Conservation (phyloP, 768 basidiomycete species). For the Baorangia bicolor region DNA sequence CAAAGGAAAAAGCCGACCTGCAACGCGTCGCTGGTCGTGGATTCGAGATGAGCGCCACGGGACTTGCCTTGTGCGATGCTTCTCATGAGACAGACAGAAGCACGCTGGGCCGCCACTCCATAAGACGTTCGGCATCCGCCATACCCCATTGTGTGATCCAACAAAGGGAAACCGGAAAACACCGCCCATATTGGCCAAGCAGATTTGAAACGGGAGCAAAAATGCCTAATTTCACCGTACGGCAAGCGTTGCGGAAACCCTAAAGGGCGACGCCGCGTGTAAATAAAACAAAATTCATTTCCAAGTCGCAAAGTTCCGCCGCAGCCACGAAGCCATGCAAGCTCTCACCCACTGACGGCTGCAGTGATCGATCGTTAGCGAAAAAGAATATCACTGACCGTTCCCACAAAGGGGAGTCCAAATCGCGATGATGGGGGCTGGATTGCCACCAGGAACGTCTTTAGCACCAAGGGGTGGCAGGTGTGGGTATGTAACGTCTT, state of each 20-base stretch:
- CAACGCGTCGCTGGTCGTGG: not conserved
- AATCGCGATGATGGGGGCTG: not conserved
- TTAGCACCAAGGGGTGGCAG: not conserved
- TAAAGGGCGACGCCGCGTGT: not conserved
- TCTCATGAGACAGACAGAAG: not conserved
- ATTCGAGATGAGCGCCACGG: not conserved
- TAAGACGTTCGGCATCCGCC: not conserved
- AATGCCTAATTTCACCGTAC: not conserved
- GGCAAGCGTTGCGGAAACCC: not conserved
- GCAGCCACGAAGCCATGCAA: not conserved
- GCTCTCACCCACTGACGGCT: constrained; percentile 2
- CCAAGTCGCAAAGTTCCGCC: constrained; percentile 2
- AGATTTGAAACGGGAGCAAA: not conserved
- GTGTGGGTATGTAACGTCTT: not conserved
- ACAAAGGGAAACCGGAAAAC: not conserved
- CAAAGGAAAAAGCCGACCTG: constrained; percentile 3
- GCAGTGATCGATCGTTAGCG: not conserved
- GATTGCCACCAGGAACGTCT: not conserved
- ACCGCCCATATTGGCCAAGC: not conserved
- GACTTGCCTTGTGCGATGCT: not conserved
- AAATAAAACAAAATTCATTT: not conserved
- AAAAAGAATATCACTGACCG: not conserved
- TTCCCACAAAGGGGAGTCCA: constrained; percentile 3
- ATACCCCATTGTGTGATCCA: not conserved
- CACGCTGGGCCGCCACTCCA: not conserved